Evolutionary conservation across 2,329 filamentous ascomycete species (phyloP).

Genomic region (Botrytis medusae): DNA sequence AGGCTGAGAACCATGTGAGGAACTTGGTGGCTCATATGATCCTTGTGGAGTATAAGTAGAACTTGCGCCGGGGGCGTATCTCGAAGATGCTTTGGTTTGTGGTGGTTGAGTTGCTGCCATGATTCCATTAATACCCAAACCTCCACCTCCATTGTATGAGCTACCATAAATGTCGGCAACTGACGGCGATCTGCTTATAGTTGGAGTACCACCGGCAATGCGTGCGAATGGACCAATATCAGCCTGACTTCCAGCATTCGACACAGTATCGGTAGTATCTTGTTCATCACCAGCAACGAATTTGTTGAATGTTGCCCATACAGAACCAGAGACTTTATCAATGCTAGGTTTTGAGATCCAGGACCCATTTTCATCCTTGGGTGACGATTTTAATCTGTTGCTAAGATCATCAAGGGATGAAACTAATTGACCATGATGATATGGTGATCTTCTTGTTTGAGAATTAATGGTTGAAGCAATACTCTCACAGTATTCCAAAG

Average conservation of each 20-base stretch:
- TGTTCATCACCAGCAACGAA: conserved; percentile 92
- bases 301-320: conserved; percentile 93
- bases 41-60: conserved; percentile 29
- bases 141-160: conserved; percentile 39
- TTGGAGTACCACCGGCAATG: conserved; percentile 73
- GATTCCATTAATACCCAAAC: conserved; percentile 35
- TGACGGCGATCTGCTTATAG: conserved; percentile 72
- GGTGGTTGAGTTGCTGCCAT: conserved; percentile 20
- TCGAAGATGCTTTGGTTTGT: conserved; percentile 32
- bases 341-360: conserved; percentile 96
- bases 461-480: conserved; percentile 74
- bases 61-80: conserved; percentile 40
- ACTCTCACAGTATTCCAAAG: conserved; percentile 86
- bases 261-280: conserved; percentile 59
- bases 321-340: conserved; percentile 88
- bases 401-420: conserved; percentile 78
- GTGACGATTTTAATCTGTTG: conserved; percentile 79
- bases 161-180: conserved; percentile 65
- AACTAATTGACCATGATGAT: conserved; percentile 77
- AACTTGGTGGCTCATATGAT: conserved; percentile 30
- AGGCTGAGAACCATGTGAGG: conserved; percentile 39
- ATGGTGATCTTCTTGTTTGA: conserved; percentile 80
- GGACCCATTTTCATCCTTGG: conserved; percentile 75
- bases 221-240: conserved; percentile 80
- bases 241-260: conserved; percentile 54